Evolutionary conservation across 148 eudicot genomes (phyloP), one percentile per base, ranked within the genome.

Genomic region (Limonium bicolor): DNA sequence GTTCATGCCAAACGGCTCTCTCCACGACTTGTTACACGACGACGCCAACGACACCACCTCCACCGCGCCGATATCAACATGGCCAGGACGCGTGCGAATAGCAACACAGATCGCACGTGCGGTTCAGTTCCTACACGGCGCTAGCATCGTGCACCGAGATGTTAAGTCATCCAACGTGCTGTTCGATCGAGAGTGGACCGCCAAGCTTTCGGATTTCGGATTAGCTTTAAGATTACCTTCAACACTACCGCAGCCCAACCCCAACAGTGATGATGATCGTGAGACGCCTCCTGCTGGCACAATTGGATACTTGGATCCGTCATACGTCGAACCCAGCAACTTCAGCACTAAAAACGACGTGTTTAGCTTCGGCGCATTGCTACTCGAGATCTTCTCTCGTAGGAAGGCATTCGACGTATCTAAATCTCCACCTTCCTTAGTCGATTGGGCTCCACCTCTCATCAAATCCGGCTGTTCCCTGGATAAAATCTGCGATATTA

Each of bases 301-400:
- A 1, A 73, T 85, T 2, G 90, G 86, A 26, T 80, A 85, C 62
- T 38, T 85, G 31, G 95, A 85, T 47, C 95, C 95, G 37, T 26
- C 54, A 52, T 85, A 77, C 49, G 74, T 82, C 11, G 41, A 70
- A 10, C 77, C 95, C 14, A 42, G 73, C 54, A 71, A 46, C 59
- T 34, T 85, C 41, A 74, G 82, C 71, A 65, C 73, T 0, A 72
- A 64, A 49, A 74, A 29, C 29, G 95, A 80, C 20, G 75, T 85
- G 13, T 85, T 58, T 38, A 85, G 95, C 53, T 80, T 76, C 15
- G 95, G 95, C 2, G 80, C 80, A 0, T 60, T 85, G 19, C 39
- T 85, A 41, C 55, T 85, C 1, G 95, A 85, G 69, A 57, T 85
- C 13, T 36, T 85, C 0, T 73, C 70, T 12, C 54, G 73, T 13